Conservation (phyloP, 441 rosid genomes). For the Omphalea diandra region DNA sequence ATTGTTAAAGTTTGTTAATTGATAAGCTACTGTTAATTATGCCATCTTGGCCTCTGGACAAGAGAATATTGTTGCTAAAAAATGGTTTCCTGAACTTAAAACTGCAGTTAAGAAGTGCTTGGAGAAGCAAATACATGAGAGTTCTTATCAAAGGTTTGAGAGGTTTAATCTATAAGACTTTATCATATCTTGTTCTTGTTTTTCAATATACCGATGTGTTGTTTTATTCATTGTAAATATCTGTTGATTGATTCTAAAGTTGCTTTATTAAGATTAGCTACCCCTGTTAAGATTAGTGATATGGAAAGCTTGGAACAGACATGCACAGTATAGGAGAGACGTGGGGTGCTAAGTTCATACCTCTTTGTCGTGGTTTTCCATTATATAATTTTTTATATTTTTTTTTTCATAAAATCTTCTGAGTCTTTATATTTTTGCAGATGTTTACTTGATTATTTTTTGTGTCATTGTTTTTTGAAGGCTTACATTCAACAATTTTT, state of each 20-base stretch:
- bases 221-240: too few species aligned
- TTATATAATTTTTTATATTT: background rate
- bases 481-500: constrained; percentile 94
- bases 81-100: constrained; percentile 91
- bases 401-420: background rate
- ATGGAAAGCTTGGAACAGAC: constrained; percentile 65
- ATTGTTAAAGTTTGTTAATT: background rate
- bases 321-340: too few species aligned
- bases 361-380: too few species aligned
- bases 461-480: constrained; percentile 48
- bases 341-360: too few species aligned
- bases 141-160: too few species aligned
- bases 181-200: too few species aligned
- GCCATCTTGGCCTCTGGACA: constrained; percentile 72
- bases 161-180: too few species aligned
- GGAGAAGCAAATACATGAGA: constrained; percentile 76
- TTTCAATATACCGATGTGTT: too few species aligned
- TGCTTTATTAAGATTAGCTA: too few species aligned
- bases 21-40: constrained; percentile 15
- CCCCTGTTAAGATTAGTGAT: too few species aligned
- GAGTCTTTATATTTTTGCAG: constrained; percentile 6
- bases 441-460: constrained; percentile 13
- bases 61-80: constrained; percentile 67
- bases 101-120: constrained; percentile 56
- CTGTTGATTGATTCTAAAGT: too few species aligned